Percentiles rank a stretch among this genome's conserved stretches.
Evolutionary conservation across 2,329 filamentous ascomycete genomes (phyloP).

Genomic region (Aspergillus phoenicis): DNA sequence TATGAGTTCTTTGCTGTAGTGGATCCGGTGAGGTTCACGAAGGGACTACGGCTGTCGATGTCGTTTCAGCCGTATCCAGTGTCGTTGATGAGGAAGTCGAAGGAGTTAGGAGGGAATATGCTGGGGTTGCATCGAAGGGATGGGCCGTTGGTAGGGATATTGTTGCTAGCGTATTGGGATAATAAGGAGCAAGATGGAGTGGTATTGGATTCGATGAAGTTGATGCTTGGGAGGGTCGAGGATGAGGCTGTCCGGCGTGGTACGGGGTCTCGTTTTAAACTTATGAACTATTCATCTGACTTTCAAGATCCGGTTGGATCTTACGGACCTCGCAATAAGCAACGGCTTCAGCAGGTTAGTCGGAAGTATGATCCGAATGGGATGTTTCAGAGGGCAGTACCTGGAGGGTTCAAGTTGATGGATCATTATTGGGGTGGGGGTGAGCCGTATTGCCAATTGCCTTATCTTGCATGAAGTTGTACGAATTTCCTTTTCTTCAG

Average conservation of each 20-base stretch:
- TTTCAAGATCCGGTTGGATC: neutral
- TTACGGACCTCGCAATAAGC: neutral
- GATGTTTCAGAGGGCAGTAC: neutral
- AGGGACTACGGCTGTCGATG: neutral
- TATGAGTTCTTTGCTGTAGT: too few species aligned
- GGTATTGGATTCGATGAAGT: neutral
- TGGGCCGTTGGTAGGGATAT: neutral
- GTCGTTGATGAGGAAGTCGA: neutral
- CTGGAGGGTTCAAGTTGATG: neutral
- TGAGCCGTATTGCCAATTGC: conserved; percentile 16
- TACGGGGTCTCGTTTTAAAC: neutral
- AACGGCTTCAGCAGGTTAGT: neutral
- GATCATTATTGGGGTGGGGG: conserved; percentile 43
- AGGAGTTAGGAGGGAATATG: neutral
- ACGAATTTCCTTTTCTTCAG: too few species aligned
- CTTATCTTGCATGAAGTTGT: too few species aligned
- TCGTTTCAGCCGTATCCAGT: neutral
- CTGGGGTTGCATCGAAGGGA: neutral
- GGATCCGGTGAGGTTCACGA: too few species aligned
- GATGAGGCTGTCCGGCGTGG: neutral
- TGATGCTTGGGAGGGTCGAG: neutral
- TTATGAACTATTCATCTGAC: neutral
- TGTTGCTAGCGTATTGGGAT: neutral
- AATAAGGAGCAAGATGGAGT: neutral
- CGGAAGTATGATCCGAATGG: neutral